These are phyloP conservation scores for Xylariaceae sp. DNA, from an alignment of 2,329 filamentous ascomycete species.

Conservation along the genomic window DNA sequence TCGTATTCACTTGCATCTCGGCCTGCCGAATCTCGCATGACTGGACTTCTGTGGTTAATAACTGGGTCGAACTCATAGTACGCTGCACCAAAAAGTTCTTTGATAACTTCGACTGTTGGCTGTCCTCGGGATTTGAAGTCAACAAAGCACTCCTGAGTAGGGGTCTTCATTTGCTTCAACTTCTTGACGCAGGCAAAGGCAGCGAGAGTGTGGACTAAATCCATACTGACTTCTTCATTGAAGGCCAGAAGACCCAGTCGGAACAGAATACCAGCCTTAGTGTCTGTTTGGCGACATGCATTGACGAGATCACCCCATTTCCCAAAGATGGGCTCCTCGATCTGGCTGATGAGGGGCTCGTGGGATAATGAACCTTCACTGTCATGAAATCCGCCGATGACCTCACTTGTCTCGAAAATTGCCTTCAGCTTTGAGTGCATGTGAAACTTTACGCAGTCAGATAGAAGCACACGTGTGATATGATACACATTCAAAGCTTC, in stretches of 20 bases:
- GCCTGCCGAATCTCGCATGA: slow-evolving; percentile 2
- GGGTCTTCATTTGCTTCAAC: slow-evolving; percentile 25
- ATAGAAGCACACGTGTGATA: slow-evolving; percentile 27
- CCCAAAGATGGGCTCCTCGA: slow-evolving; percentile 37
- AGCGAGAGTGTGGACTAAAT: slow-evolving; percentile 28
- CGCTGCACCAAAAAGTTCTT: slow-evolving; percentile 19
- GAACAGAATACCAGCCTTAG: slow-evolving; percentile 31
- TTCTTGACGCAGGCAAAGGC: slow-evolving; percentile 21
- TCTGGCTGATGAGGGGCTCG: slow-evolving; percentile 33
- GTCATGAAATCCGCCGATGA: slow-evolving; percentile 39
- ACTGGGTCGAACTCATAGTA: slow-evolving; percentile 1
- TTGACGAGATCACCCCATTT: slow-evolving; percentile 40
- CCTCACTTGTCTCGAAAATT: slow-evolving; percentile 36
- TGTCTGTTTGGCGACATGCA: slow-evolving; percentile 31
- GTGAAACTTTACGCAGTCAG: slow-evolving; percentile 10
- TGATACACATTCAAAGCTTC: slow-evolving; percentile 26
- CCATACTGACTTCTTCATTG: slow-evolving; percentile 33
- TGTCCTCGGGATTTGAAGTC: slow-evolving; percentile 27
- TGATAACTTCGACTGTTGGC: slow-evolving; percentile 23
- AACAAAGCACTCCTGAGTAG: slow-evolving; percentile 21
- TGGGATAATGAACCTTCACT: background rate
- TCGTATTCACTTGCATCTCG: slow-evolving; percentile 9
- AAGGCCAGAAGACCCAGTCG: slow-evolving; percentile 40
- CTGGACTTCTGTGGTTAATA: background rate
- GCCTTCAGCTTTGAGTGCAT: slow-evolving; percentile 15